Evolutionary conservation across 176 grass and related monocot genomes (phyloP), one percentile per base, ranked within the genome.

Genomic region (Oryza coarctata): DNA sequence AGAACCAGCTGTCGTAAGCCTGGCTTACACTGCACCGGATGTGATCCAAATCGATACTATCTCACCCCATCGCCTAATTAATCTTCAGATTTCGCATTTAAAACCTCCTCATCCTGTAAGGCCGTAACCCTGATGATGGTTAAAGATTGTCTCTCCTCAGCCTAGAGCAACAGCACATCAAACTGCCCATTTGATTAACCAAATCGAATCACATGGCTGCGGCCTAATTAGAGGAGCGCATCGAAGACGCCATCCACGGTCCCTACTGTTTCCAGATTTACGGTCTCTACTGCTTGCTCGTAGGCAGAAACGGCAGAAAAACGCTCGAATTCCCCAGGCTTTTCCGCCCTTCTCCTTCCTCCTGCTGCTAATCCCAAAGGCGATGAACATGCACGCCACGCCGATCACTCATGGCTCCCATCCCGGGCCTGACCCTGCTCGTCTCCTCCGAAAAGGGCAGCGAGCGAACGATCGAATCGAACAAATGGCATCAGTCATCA

Each of bases 241-340:
- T 17, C 80, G 80, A 82, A 69, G 55, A 23, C 8, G 49, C 7
- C 14, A 60, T 69, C 65, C 55, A 70, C 15, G 10, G 4, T 2
- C 26, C 69, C 76, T 81, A 82, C 55, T 58, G 55, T 58, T 85
- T 85, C 13, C 71, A 89, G 82, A 85, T 85, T 89, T n/a, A n/a
- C n/a, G n/a, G n/a, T n/a, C n/a, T n/a, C n/a, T n/a, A n/a, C n/a
- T n/a, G n/a, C n/a, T n/a, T n/a, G n/a, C n/a, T n/a, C n/a, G 50
- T n/a, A 43, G 28, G 35, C 43, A 66, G 11, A 38, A 30, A 77
- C 38, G 38, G 14, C 43, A 66, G 17, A 27, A 30, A 77, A 40
- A 27, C n/a, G 14, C n/a, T n/a, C n/a, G n/a, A n/a, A n/a, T n/a
- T n/a, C n/a, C 76, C 5, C 63, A n/a, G 62, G 18, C 39, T 23